Evolutionary conservation across 805 yeast genomes (phyloP).

Genomic region (Candida incommunis): DNA sequence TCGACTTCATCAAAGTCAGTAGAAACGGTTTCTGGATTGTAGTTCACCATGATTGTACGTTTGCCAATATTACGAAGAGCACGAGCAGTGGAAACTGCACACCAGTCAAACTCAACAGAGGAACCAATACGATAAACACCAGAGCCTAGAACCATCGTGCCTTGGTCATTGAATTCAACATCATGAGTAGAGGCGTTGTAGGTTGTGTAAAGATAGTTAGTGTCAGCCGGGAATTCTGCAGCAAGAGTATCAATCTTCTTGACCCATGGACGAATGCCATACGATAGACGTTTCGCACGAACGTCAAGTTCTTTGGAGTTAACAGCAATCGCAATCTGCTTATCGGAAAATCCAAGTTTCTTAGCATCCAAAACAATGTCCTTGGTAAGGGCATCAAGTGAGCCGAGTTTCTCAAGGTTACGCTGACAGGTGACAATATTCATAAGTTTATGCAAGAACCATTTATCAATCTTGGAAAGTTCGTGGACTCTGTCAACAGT

Average conservation of each 20-base stretch:
- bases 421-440: slow-evolving; percentile 62
- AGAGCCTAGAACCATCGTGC: slow-evolving; percentile 91
- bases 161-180: slow-evolving; percentile 78
- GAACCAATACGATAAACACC: slow-evolving; percentile 99
- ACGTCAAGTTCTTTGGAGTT: slow-evolving; percentile 87
- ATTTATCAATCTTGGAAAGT: slow-evolving; percentile 82
- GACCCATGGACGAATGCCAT: slow-evolving; percentile 79
- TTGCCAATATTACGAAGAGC: slow-evolving; percentile 74
- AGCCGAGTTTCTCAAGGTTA: slow-evolving; percentile 20
- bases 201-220: slow-evolving; percentile 89
- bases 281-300: slow-evolving; percentile 75
- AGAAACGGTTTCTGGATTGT: slow-evolving; percentile 98
- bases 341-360: slow-evolving; percentile 92
- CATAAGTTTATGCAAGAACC: slow-evolving; percentile 85
- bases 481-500: slow-evolving; percentile 86
- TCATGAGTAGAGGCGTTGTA: slow-evolving; percentile 87
- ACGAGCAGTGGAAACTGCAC: slow-evolving; percentile 95
- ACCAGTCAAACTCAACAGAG: slow-evolving; percentile 98
- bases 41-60: slow-evolving; percentile 93
- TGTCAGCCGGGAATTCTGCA: slow-evolving; percentile 94
- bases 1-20: slow-evolving; percentile 98
- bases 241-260: slow-evolving; percentile 98
- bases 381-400: slow-evolving; percentile 39
- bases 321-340: slow-evolving; percentile 84
- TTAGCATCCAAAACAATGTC: slow-evolving; percentile 66